A percentile compares a stretch with the other conserved stretches of the same genome.
phyloP scores from a whole-genome alignment of 164 flowering plant species.

The Aristolochia contorta region DNA sequence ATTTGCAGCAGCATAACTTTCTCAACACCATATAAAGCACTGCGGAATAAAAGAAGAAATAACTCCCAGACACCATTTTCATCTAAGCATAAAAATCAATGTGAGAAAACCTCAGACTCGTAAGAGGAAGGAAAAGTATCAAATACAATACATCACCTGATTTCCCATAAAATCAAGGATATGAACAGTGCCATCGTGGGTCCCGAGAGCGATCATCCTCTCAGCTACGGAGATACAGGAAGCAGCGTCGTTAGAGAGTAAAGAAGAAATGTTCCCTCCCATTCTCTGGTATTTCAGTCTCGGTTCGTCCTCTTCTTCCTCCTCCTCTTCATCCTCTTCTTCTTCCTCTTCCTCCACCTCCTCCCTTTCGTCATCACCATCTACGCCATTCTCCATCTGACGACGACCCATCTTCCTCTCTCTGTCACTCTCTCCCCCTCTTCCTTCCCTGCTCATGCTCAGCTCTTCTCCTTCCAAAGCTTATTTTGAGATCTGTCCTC shows the following conservation, averaged over 20 bases:
- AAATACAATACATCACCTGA: slow-evolving; percentile 34
- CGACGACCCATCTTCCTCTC: slow-evolving; percentile 2
- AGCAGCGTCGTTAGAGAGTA: slow-evolving; percentile 67
- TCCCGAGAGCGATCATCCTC: slow-evolving; percentile 98
- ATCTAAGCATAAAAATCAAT: not conserved
- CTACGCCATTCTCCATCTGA: slow-evolving; percentile 65
- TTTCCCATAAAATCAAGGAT: slow-evolving; percentile 95
- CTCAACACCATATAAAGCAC: no score
- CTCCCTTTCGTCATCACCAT: slow-evolving; percentile 79
- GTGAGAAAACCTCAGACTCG: not conserved
- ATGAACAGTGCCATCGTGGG: slow-evolving; percentile 75
- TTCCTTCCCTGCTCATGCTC: not conserved
- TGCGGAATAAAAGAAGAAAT: no score
- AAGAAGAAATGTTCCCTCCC: slow-evolving; percentile 84
- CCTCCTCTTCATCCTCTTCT: slow-evolving; percentile 58
- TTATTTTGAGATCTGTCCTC: no score
- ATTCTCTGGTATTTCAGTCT: slow-evolving; percentile 94
- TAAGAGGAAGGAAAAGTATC: not conserved
- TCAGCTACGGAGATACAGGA: slow-evolving; percentile 87
- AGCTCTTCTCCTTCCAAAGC: not conserved
- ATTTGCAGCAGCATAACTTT: no score
- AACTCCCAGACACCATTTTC: no score
- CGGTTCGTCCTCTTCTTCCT: slow-evolving; percentile 95
- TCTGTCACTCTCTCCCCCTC: slow-evolving; percentile 4
- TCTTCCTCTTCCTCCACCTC: slow-evolving; percentile 45